A percentile compares a stretch with the other conserved stretches of the same genome.
These are phyloP conservation scores for Termitomyces sp. DNA, from an alignment of 768 basidiomycete species.

Conservation along the genomic window DNA sequence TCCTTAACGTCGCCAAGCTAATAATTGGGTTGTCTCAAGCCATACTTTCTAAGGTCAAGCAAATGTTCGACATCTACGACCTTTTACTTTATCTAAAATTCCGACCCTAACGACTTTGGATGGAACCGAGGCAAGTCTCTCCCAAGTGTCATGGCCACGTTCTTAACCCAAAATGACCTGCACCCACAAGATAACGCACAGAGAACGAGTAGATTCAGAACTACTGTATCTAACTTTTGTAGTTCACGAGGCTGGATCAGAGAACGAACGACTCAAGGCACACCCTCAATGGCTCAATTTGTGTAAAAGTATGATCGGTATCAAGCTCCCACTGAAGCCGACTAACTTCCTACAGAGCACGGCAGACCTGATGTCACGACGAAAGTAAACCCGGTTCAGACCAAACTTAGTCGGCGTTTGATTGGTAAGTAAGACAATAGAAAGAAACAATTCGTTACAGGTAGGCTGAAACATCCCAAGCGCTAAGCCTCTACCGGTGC, in stretches of 20 bases:
- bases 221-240: conserved; percentile 75
- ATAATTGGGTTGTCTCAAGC: conserved; percentile 1
- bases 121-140: conserved; percentile 49
- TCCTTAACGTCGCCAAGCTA: conserved; percentile 1
- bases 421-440: conserved; percentile 40
- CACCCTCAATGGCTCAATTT: conserved; percentile 67
- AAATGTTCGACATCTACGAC: conserved; percentile 39
- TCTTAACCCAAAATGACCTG: neutral
- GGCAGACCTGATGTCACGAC: conserved; percentile 41
- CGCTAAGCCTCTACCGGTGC: conserved; percentile 8
- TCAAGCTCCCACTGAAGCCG: conserved; percentile 2
- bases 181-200: conserved; percentile 50
- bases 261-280: conserved; percentile 35
- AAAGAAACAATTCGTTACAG: neutral
- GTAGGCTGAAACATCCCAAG: conserved; percentile 5
- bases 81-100: conserved; percentile 62
- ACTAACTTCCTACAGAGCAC: conserved; percentile 40
- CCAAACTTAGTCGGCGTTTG: conserved; percentile 56
- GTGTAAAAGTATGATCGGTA: conserved; percentile 46
- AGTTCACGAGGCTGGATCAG: conserved; percentile 36
- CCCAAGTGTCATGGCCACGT: conserved; percentile 1
- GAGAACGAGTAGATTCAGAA: conserved; percentile 78
- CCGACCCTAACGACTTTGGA: conserved; percentile 61
- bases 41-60: conserved; percentile 27
- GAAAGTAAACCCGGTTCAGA: conserved; percentile 23